These are phyloP conservation scores for Venustampulla echinocandica DNA, from an alignment of 495 filamentous ascomycete genomes.

Conservation along the genomic window DNA sequence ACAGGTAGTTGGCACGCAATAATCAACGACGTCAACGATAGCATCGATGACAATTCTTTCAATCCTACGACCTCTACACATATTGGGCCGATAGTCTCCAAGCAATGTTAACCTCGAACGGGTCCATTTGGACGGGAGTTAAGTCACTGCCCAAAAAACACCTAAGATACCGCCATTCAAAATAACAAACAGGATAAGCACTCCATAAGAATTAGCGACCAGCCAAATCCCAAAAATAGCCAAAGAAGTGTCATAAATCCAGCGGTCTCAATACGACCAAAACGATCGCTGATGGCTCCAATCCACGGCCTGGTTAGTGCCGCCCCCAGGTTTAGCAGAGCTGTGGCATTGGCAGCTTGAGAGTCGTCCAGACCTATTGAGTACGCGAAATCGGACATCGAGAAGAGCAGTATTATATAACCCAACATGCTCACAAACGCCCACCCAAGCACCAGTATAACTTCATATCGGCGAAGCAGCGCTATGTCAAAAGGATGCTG, in stretches of 20 bases:
- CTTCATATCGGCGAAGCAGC: conserved; percentile 51
- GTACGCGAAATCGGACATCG: conserved; percentile 57
- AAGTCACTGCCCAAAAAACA: conserved; percentile 49
- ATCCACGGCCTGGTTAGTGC: neutral
- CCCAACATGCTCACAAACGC: conserved; percentile 61
- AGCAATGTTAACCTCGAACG: neutral
- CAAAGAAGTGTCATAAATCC: neutral
- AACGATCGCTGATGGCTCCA: neutral
- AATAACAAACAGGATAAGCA: conserved; percentile 58
- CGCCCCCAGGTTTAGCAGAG: neutral
- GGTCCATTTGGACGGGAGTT: neutral
- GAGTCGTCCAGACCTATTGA: neutral
- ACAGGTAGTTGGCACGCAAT: neutral
- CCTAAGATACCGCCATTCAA: conserved; percentile 58
- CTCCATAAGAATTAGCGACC: conserved; percentile 36
- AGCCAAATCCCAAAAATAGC: neutral
- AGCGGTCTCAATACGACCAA: neutral
- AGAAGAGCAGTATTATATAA: conserved; percentile 63
- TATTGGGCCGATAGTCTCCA: neutral
- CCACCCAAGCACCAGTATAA: conserved; percentile 56
- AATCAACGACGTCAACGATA: neutral
- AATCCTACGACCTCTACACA: neutral
- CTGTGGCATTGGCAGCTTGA: neutral
- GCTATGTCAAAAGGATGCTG: conserved; percentile 42
- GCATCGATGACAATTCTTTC: neutral